Evolutionary conservation across 257 asterid genomes (phyloP), one percentile per base, ranked within the genome.

Genomic region (Jasminum sambac): DNA sequence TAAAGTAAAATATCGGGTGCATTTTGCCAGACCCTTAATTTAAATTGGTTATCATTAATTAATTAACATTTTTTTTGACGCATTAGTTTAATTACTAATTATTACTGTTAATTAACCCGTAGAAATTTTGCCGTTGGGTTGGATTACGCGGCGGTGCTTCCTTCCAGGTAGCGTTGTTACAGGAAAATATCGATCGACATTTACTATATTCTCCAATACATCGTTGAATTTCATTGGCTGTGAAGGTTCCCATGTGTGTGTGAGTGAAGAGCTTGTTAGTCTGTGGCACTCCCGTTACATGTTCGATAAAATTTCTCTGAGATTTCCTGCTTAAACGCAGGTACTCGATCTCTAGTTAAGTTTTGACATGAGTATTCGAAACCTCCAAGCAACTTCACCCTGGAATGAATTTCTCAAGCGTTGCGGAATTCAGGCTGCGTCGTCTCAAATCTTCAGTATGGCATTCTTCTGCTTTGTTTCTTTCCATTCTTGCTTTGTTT

Each of bases 331-430:
- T 76, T 23, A 67, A 75, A 26, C 39, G 14, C 43, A 75, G 84
- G 81, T 64, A 69, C 43, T 48, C 16, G 57, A 13, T 41, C 62
- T 52, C 41, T 30, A 46, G 62, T 61, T 25, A 23, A 72, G 34
- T 68, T 30, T 41, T 63, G 62, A 14, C 9, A 86, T 81, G 90
- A 86, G 85, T 68, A 67, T 85, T 73, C 88, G 71, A 67, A 74
- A 75, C 69, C 69, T 85, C 68, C 82, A 74, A 69, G 64, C 79
- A 24, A 80, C 44, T 72, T 64, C 89, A 64, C 66, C 72, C 41
- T 74, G 73, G 81, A 82, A 79, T 66, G 71, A 75, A 46, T 62
- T 74, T 74, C 64, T 69, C 48, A 72, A 81, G 66, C 69, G 68
- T 11, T 64, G 80, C 39, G 10, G 76, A 25, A 36, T 73, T 40